Evolutionary conservation across 768 basidiomycete species (phyloP).

Genomic region (Boletus barrowsii): DNA sequence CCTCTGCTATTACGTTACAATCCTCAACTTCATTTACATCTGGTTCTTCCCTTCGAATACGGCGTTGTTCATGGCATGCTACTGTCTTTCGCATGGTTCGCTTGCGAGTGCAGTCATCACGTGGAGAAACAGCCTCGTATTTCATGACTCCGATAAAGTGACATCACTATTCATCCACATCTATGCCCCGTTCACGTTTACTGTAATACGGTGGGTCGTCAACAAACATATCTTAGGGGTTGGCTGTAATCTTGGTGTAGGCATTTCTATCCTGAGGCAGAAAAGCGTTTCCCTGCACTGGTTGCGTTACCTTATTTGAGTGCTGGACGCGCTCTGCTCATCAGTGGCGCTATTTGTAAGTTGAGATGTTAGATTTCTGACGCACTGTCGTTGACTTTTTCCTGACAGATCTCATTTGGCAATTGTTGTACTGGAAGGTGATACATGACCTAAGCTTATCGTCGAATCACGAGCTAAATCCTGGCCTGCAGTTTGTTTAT

Average conservation of each 20-base stretch:
- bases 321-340: conserved; percentile 66
- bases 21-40: conserved; percentile 88
- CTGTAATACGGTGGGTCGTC: conserved; percentile 72
- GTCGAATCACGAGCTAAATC: background rate
- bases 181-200: conserved; percentile 88
- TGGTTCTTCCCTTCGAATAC: conserved; percentile 83
- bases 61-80: conserved; percentile 85
- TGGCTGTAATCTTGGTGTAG: conserved; percentile 37
- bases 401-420: conserved; percentile 84
- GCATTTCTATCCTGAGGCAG: conserved; percentile 84
- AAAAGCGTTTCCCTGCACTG: conserved; percentile 83
- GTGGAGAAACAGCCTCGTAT: conserved; percentile 97
- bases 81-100: conserved; percentile 87
- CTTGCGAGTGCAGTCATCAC: conserved; percentile 94
- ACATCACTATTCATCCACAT: conserved; percentile 95
- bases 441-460: conserved; percentile 2
- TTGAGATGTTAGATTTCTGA: conserved; percentile 7
- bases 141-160: conserved; percentile 96
- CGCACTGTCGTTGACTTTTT: conserved; percentile 4
- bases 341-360: conserved; percentile 85
- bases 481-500: conserved; percentile 63
- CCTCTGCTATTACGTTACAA: conserved; percentile 89
- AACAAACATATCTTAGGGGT: background rate
- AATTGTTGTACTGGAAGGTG: conserved; percentile 90
- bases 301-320: conserved; percentile 63